These are phyloP conservation scores for Funneliformis geosporum DNA, from an alignment of 192 early-diverging fungal species.

Conservation along the genomic window DNA sequence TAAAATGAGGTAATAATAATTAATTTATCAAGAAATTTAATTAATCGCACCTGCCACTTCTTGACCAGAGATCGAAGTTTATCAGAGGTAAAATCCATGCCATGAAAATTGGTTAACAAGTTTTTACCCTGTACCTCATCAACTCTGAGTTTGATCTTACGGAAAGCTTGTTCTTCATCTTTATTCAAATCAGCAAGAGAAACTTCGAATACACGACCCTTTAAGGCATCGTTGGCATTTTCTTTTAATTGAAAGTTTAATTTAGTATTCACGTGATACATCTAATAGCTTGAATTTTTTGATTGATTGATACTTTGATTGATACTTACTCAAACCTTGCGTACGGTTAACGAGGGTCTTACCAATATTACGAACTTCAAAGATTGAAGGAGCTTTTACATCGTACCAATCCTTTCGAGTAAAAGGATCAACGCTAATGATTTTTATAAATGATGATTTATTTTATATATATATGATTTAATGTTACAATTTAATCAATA, in stretches of 20 bases:
- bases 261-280: background rate
- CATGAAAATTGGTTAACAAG: slow-evolving; percentile 99
- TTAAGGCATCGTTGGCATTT: slow-evolving; percentile 94
- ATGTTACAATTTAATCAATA: too few relatives aligned
- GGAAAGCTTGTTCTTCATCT: slow-evolving; percentile 72
- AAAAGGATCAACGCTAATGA: slow-evolving; percentile 92
- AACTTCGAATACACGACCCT: slow-evolving; percentile 95
- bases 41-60: slow-evolving; percentile 96
- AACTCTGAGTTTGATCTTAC: slow-evolving; percentile 97
- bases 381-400: slow-evolving; percentile 97
- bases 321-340: slow-evolving; percentile 95
- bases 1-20: background rate
- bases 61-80: slow-evolving; percentile 99
- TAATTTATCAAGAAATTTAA: background rate
- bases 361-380: slow-evolving; percentile 91
- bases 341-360: slow-evolving; percentile 99
- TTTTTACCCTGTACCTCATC: slow-evolving; percentile 98
- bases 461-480: too few relatives aligned
- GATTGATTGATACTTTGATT: too few relatives aligned
- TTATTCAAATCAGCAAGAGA: slow-evolving; percentile 97
- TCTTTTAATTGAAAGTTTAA: slow-evolving; percentile 12
- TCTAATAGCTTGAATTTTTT: background rate
- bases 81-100: slow-evolving; percentile 99
- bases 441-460: too few relatives aligned
- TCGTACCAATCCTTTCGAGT: slow-evolving; percentile 99